A percentile compares a stretch with the other conserved stretches of the same genome.
These are phyloP conservation scores for Pterothamnion heteromorphum DNA, from an alignment of 31 red algal species.

Conservation along the genomic window DNA sequence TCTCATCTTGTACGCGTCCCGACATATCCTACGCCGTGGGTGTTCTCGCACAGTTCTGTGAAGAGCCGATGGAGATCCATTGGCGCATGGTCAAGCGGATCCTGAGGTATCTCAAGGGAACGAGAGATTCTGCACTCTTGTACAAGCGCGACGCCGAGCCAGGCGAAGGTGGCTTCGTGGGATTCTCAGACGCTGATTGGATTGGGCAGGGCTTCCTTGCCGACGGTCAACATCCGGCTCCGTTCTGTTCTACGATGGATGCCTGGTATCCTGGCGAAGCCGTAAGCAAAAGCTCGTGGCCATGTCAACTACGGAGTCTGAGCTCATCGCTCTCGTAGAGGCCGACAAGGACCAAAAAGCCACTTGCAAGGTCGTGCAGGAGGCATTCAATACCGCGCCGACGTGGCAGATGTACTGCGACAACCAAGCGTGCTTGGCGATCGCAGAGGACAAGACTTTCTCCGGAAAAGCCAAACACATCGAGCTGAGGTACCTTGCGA, in stretches of 20 bases:
- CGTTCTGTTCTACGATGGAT: conserved; percentile 10
- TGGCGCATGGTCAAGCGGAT: conserved; percentile 39
- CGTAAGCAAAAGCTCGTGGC: conserved; percentile 18
- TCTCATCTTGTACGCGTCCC: not conserved
- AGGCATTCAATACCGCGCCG: not conserved
- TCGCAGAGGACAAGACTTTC: not conserved
- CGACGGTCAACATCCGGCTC: not conserved
- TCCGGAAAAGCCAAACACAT: not conserved
- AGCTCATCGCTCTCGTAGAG: conserved; percentile 19
- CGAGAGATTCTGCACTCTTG: not conserved
- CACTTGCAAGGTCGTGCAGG: not conserved
- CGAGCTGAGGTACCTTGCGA: not conserved
- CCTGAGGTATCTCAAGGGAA: conserved; percentile 28
- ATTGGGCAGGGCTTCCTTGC: not conserved
- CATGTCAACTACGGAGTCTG: conserved; percentile 30
- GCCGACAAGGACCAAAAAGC: not conserved
- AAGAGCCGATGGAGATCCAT: not conserved
- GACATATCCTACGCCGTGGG: conserved; percentile 19
- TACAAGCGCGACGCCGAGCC: not conserved
- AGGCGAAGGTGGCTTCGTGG: not conserved
- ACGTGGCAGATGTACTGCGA: not conserved
- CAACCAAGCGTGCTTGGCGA: conserved; percentile 31
- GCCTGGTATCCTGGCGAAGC: not conserved
- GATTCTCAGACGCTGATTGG: not conserved
- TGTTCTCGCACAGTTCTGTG: not conserved